A percentile compares a stretch with the other conserved stretches of the same genome.
Conservation (phyloP, 148 eudicot species). For the Chenopodium suecicum region DNA sequence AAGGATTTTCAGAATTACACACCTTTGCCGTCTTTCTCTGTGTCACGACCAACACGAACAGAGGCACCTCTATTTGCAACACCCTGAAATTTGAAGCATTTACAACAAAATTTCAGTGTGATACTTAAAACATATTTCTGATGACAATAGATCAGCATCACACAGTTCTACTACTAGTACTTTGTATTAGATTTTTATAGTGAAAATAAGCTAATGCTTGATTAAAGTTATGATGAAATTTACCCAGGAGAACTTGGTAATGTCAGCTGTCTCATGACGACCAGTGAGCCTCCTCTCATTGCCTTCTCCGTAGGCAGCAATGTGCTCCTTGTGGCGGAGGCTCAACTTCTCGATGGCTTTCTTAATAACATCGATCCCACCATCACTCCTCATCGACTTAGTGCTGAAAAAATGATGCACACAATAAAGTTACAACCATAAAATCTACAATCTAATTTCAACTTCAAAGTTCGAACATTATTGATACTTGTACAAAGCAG, state of each 20-base stretch:
- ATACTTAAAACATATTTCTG: neutral
- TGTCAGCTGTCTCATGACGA: slow-evolving; percentile 57
- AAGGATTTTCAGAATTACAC: neutral
- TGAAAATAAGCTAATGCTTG: neutral
- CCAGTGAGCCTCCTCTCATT: slow-evolving; percentile 65
- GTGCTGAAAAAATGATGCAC: slow-evolving; percentile 27
- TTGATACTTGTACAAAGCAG: neutral
- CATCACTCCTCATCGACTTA: slow-evolving; percentile 45
- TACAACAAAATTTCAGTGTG: neutral
- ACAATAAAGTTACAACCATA: neutral
- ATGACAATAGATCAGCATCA: neutral
- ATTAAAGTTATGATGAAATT: neutral
- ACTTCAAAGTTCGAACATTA: neutral
- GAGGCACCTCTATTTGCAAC: slow-evolving; percentile 71
- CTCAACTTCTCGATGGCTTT: slow-evolving; percentile 54
- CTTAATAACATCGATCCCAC: slow-evolving; percentile 46
- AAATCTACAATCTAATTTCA: neutral
- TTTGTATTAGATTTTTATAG: too few relatives aligned
- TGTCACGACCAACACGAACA: slow-evolving; percentile 57
- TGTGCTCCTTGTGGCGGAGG: slow-evolving; percentile 51
- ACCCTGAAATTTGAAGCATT: slow-evolving; percentile 35
- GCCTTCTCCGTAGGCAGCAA: slow-evolving; percentile 60
- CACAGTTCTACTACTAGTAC: neutral
- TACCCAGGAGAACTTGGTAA: slow-evolving; percentile 58
- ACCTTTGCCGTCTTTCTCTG: slow-evolving; percentile 58